Conservation (phyloP, 306 rosid genomes). For the Pachyrhizus erosus region DNA sequence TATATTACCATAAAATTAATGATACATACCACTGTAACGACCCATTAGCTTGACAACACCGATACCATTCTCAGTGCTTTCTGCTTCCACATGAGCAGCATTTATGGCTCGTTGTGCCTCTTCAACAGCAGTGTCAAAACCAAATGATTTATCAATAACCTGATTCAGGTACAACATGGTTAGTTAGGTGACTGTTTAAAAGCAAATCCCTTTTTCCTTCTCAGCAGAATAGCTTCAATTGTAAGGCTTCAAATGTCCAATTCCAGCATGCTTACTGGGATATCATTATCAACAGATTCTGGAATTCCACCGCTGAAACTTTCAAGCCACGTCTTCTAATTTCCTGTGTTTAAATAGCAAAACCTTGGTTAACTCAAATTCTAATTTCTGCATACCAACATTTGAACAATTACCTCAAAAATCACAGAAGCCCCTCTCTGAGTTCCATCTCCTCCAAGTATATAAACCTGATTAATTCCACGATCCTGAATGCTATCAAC, state of each 20-base stretch:
- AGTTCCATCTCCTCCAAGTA: conserved; percentile 95
- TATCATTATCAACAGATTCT: conserved; percentile 91
- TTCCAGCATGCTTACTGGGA: conserved; percentile 64
- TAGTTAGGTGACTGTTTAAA: not conserved
- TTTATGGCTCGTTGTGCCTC: conserved; percentile 50
- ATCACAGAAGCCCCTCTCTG: conserved; percentile 85
- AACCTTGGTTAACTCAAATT: not conserved
- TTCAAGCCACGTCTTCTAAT: conserved; percentile 82
- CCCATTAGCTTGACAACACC: conserved; percentile 79
- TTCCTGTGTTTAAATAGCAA: conserved; percentile 58
- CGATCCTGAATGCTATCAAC: conserved; percentile 91
- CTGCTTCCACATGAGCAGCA: conserved; percentile 79
- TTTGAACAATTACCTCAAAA: conserved; percentile 65
- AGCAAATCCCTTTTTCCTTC: not conserved
- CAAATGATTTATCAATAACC: conserved; percentile 85
- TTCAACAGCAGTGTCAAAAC: conserved; percentile 81
- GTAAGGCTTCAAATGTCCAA: conserved; percentile 8
- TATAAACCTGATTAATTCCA: conserved; percentile 91
- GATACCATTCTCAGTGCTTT: conserved; percentile 70
- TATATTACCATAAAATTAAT: conserved; percentile 8
- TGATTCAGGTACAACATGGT: conserved; percentile 36
- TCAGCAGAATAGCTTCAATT: not conserved
- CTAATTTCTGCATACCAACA: not conserved
- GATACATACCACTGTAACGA: conserved; percentile 69
- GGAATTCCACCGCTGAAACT: conserved; percentile 85